Conservation (phyloP, 192 early-diverging fungal species). For the Umbelopsis ramanniana region DNA sequence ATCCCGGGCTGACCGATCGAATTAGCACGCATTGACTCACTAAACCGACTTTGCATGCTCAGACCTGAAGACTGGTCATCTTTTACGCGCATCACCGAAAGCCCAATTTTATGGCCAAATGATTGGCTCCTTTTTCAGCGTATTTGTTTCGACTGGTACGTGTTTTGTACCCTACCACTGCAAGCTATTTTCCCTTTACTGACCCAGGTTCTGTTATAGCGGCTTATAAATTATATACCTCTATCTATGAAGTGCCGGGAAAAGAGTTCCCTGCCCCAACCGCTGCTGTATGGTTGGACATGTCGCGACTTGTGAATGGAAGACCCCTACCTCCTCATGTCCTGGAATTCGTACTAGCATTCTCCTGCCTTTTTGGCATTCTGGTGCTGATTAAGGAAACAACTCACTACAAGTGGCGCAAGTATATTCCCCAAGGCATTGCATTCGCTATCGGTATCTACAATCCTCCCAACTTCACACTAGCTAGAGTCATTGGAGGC, state of each 20-base stretch:
- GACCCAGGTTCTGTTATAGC: neutral
- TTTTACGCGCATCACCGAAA: slow-evolving; percentile 79
- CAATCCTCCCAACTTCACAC: slow-evolving; percentile 76
- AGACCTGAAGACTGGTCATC: slow-evolving; percentile 87
- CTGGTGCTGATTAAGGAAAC: slow-evolving; percentile 34
- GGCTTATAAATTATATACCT: slow-evolving; percentile 71
- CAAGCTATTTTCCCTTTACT: neutral
- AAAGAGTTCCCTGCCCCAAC: slow-evolving; percentile 73
- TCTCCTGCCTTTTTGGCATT: slow-evolving; percentile 56
- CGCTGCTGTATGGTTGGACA: slow-evolving; percentile 79
- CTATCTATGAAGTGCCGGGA: slow-evolving; percentile 72
- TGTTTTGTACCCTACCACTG: too few species aligned
- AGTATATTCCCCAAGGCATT: slow-evolving; percentile 69
- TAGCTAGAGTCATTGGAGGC: slow-evolving; percentile 71
- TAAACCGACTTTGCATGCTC: slow-evolving; percentile 54
- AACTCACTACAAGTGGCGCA: slow-evolving; percentile 41
- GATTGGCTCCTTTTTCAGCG: slow-evolving; percentile 76
- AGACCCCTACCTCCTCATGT: slow-evolving; percentile 70
- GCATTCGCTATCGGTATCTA: slow-evolving; percentile 84
- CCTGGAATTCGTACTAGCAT: slow-evolving; percentile 59
- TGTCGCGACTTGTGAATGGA: slow-evolving; percentile 77
- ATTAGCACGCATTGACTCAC: neutral
- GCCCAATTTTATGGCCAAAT: slow-evolving; percentile 87
- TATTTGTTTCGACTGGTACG: slow-evolving; percentile 66
- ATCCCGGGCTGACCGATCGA: neutral